A percentile compares a stretch with the other conserved stretches of the same genome.
Conservation (phyloP, 768 basidiomycete species). For the Naganishia vishniacii region DNA sequence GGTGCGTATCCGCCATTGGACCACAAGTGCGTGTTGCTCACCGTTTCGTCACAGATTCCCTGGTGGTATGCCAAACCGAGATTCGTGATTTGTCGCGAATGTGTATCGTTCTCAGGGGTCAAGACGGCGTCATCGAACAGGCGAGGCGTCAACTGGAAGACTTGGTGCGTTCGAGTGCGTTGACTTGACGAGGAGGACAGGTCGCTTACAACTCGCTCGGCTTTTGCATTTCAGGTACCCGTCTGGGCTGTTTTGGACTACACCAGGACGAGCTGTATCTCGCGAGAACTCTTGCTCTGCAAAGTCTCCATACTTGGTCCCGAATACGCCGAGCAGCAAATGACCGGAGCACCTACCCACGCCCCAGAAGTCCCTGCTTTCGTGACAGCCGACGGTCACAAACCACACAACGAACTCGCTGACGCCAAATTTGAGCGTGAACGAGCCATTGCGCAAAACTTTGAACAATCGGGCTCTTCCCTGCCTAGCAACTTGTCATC, state of each 20-base stretch:
- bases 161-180: constrained; percentile 58
- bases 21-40: not conserved
- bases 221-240: constrained; percentile 65
- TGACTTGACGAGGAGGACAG: not conserved
- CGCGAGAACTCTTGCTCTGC: constrained; percentile 86
- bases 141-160: constrained; percentile 93
- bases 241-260: constrained; percentile 99
- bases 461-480: constrained; percentile 56
- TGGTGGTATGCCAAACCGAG: constrained; percentile 96
- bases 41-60: constrained; percentile 69
- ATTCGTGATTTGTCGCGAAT: constrained; percentile 93
- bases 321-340: constrained; percentile 90
- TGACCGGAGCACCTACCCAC: constrained; percentile 77
- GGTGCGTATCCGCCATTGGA: constrained; percentile 36
- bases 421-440: constrained; percentile 63
- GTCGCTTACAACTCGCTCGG: not conserved
- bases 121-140: constrained; percentile 97
- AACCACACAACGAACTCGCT: constrained; percentile 21
- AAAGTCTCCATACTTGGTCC: constrained; percentile 97
- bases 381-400: constrained; percentile 56
- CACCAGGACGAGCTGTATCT: constrained; percentile 82
- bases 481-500: constrained; percentile 15
- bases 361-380: constrained; percentile 66
- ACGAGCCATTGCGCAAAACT: constrained; percentile 65
- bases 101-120: constrained; percentile 94